Conservation (phyloP, 2,329 filamentous ascomycete genomes). For the Alternaria brassicicola region DNA sequence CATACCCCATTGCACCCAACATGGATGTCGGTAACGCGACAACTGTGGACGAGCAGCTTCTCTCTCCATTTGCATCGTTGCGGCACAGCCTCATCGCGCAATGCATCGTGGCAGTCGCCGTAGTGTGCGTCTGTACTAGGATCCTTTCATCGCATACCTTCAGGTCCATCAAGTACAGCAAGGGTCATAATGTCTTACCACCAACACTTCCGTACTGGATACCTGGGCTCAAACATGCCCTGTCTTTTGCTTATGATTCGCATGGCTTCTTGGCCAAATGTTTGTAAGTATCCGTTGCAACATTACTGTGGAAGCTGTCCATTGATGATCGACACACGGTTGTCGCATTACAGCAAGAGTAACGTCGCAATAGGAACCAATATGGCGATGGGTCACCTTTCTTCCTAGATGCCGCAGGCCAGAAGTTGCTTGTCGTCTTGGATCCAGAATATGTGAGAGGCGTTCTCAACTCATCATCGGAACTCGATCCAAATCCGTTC, state of each 20-base stretch:
- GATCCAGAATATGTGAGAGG: constrained; percentile 23
- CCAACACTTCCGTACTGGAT: constrained; percentile 31
- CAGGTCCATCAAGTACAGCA: constrained; percentile 14
- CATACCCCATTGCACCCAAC: not conserved
- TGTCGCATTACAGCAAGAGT: not conserved
- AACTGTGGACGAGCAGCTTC: not conserved
- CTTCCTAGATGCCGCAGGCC: constrained; percentile 23
- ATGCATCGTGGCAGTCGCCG: constrained; percentile 5
- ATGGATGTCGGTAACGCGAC: constrained; percentile 5
- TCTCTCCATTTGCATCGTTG: not conserved
- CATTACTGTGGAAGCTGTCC: not conserved
- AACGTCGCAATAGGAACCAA: constrained; percentile 9
- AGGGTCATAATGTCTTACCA: constrained; percentile 7
- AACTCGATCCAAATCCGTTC: constrained; percentile 24
- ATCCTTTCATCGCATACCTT: constrained; percentile 20
- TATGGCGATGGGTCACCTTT: constrained; percentile 23
- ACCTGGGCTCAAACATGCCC: constrained; percentile 23
- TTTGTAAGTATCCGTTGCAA: constrained; percentile 14
- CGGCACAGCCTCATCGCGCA: constrained; percentile 5
- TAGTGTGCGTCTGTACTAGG: constrained; percentile 19
- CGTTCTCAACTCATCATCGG: constrained; percentile 6
- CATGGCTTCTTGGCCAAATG: constrained; percentile 17
- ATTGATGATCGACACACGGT: not conserved
- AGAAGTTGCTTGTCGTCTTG: constrained; percentile 21
- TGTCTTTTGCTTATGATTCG: constrained; percentile 18